Percentiles rank a stretch among this genome's conserved stretches.
Evolutionary conservation across 1,284 basidiomycete genomes (phyloP).

Genomic region (Heterobasidion annosum): DNA sequence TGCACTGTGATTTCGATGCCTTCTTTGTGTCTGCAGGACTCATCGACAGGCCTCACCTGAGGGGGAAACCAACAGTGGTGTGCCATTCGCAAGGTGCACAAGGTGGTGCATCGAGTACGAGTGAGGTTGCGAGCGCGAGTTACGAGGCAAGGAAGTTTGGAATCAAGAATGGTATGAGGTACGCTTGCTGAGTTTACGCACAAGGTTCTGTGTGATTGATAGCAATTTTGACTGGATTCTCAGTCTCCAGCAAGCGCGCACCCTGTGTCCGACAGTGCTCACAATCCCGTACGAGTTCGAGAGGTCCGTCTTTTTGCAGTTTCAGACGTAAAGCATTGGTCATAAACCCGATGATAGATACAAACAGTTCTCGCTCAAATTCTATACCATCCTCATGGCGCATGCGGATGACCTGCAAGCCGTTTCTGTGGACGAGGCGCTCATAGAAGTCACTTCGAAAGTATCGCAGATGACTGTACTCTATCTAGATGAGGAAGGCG

Average conservation of each 20-base stretch:
- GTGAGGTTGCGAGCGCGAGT: slow-evolving; percentile 91
- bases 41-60: slow-evolving; percentile 66
- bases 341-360: slow-evolving; percentile 42
- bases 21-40: slow-evolving; percentile 95
- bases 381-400: slow-evolving; percentile 87
- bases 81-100: slow-evolving; percentile 83
- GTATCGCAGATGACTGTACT: slow-evolving; percentile 36
- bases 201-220: background rate
- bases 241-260: slow-evolving; percentile 78
- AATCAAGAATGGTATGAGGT: slow-evolving; percentile 93
- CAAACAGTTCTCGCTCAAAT: slow-evolving; percentile 73
- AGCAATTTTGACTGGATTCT: background rate
- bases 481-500: slow-evolving; percentile 17
- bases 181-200: slow-evolving; percentile 10
- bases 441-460: slow-evolving; percentile 79
- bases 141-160: slow-evolving; percentile 90
- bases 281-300: slow-evolving; percentile 93
- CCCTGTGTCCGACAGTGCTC: slow-evolving; percentile 62
- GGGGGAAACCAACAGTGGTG: slow-evolving; percentile 85
- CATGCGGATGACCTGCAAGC: slow-evolving; percentile 91
- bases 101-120: slow-evolving; percentile 70
- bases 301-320: slow-evolving; percentile 29
- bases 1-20: slow-evolving; percentile 96
- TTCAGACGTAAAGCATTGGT: background rate
- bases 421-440: slow-evolving; percentile 92